A percentile compares a stretch with the other conserved stretches of the same genome.
These are phyloP conservation scores for Bipolaris sorokiniana DNA, from an alignment of 2,329 filamentous ascomycete genomes.

Conservation along the genomic window DNA sequence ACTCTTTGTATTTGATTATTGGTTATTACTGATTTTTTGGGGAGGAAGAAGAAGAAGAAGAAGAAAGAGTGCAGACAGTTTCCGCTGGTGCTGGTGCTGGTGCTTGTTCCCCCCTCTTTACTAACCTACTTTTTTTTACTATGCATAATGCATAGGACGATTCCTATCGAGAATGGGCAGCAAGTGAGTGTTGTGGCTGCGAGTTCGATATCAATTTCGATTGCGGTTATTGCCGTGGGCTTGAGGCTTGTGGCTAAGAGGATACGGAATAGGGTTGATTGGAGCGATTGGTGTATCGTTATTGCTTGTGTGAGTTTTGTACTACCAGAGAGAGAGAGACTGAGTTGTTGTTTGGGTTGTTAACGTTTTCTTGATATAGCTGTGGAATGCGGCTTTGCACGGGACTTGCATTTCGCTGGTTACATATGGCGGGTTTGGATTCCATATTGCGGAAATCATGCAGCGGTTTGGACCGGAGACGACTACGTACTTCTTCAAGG, in stretches of 20 bases:
- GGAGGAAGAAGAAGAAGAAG: too few relatives aligned
- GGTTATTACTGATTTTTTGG: too few relatives aligned
- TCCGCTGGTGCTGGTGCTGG: too few relatives aligned
- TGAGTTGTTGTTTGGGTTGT: neutral
- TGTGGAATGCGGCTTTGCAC: constrained; percentile 28
- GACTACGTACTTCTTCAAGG: constrained; percentile 30
- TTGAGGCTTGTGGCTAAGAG: constrained; percentile 18
- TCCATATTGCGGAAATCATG: constrained; percentile 24
- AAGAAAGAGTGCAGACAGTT: too few relatives aligned
- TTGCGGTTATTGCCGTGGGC: constrained; percentile 15
- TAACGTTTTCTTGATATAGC: constrained; percentile 10
- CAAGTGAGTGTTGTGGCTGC: constrained; percentile 14
- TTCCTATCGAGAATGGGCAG: constrained; percentile 21
- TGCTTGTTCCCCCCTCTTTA: neutral
- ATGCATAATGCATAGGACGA: neutral
- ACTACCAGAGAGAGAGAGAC: too few relatives aligned
- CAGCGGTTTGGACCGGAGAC: constrained; percentile 23
- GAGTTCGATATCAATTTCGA: constrained; percentile 18
- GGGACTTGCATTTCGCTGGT: constrained; percentile 24
- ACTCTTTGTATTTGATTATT: too few relatives aligned
- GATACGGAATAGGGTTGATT: constrained; percentile 14
- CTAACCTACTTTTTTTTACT: too few relatives aligned
- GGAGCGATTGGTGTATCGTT: constrained; percentile 25
- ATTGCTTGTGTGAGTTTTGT: constrained; percentile 14
- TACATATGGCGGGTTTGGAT: constrained; percentile 29